These are phyloP conservation scores for Phytophthora fragariae DNA, from an alignment of 352 stramenopile genomes.

Conservation along the genomic window DNA sequence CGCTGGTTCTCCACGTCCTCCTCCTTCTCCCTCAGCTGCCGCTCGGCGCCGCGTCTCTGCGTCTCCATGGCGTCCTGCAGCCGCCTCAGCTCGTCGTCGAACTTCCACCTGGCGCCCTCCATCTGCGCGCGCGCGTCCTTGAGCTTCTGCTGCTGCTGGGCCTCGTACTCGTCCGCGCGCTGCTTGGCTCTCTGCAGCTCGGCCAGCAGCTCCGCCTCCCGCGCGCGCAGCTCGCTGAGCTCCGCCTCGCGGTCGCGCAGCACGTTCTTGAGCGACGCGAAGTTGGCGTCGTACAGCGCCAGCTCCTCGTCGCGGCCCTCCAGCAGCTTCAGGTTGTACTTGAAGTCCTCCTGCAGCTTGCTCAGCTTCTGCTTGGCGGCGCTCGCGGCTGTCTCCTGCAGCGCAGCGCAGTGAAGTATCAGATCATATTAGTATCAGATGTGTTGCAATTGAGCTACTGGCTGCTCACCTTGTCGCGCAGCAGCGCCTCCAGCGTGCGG, in stretches of 20 bases:
- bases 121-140: slow-evolving; percentile 78
- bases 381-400: slow-evolving; percentile 48
- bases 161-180: slow-evolving; percentile 54
- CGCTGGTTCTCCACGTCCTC: slow-evolving; percentile 82
- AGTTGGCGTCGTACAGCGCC: slow-evolving; percentile 87
- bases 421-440: no score
- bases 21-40: slow-evolving; percentile 74
- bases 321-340: slow-evolving; percentile 93
- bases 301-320: slow-evolving; percentile 93
- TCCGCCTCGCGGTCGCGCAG: slow-evolving; percentile 80
- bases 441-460: background rate
- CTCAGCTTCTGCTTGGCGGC: slow-evolving; percentile 78
- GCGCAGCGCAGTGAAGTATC: background rate
- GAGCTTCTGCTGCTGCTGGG: slow-evolving; percentile 73
- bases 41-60: slow-evolving; percentile 55
- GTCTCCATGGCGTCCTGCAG: slow-evolving; percentile 72
- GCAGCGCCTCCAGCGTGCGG: slow-evolving; percentile 73
- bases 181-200: slow-evolving; percentile 63
- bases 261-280: slow-evolving; percentile 77
- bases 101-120: slow-evolving; percentile 76
- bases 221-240: slow-evolving; percentile 69
- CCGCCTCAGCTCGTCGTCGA: slow-evolving; percentile 75
- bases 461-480: slow-evolving; percentile 73
- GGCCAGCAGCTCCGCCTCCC: slow-evolving; percentile 58
- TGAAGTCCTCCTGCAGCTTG: slow-evolving; percentile 94